Percentiles rank a stretch among this genome's conserved stretches.
Evolutionary conservation across 139 green algal genomes (phyloP).

Genomic region (Medakamo hakoo): DNA sequence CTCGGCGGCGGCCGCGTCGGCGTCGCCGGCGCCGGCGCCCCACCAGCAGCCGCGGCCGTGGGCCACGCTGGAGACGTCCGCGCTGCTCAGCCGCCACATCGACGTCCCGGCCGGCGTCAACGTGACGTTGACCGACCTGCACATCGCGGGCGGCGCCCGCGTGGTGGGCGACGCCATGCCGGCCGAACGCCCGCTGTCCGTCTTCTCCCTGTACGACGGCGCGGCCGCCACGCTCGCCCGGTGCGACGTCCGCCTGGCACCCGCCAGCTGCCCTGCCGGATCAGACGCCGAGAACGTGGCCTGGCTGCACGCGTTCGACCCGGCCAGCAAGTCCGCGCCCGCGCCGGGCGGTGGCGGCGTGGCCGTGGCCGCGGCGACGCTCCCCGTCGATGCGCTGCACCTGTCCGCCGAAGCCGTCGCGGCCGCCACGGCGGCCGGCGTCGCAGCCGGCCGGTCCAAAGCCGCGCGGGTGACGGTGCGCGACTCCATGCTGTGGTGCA

Average conservation of each 20-base stretch:
- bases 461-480: neutral
- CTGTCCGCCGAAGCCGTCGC: no score
- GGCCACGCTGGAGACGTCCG: neutral
- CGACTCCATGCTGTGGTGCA: neutral
- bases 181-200: neutral
- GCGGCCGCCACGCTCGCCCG: no score
- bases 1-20: neutral
- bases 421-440: no score
- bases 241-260: neutral
- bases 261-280: neutral
- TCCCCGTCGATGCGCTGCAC: no score
- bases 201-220: neutral
- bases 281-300: neutral
- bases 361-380: no score
- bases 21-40: neutral
- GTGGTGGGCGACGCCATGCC: neutral
- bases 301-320: no score
- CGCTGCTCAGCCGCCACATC: neutral
- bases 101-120: neutral
- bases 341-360: no score
- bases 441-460: neutral
- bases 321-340: no score
- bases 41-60: no score
- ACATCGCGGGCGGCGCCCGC: neutral
- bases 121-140: neutral